Evolutionary conservation across 768 basidiomycete species (phyloP).

Genomic region (Asterophora lycoperdoides): DNA sequence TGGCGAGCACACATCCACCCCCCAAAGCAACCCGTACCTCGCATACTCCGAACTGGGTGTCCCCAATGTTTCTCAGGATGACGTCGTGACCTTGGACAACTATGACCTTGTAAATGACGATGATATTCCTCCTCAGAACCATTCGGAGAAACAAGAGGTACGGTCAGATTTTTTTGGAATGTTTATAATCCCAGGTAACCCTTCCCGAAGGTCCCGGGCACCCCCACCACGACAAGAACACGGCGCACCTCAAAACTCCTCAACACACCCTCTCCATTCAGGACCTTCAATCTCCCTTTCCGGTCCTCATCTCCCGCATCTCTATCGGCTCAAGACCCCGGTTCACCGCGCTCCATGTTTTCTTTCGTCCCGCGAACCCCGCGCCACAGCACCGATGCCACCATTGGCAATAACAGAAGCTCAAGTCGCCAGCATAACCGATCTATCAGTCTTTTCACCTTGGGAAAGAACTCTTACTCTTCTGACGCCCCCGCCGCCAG

Average conservation of each 20-base stretch:
- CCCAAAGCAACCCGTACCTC: constrained; percentile 35
- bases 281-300: constrained; percentile 42
- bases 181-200: constrained; percentile 1
- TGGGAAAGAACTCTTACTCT: constrained; percentile 13
- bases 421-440: constrained; percentile 38
- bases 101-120: constrained; percentile 50
- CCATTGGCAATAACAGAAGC: constrained; percentile 17
- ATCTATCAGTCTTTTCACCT: constrained; percentile 47
- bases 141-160: constrained; percentile 17
- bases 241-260: constrained; percentile 33
- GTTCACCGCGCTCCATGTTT: constrained; percentile 36
- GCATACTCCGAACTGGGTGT: constrained; percentile 36
- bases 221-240: constrained; percentile 30
- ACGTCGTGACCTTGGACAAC: constrained; percentile 34
- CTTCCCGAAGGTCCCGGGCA: constrained; percentile 27
- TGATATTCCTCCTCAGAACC: constrained; percentile 40
- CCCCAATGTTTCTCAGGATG: constrained; percentile 21
- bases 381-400: constrained; percentile 30
- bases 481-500: constrained; percentile 13
- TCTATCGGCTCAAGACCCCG: constrained; percentile 27
- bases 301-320: constrained; percentile 39
- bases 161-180: background rate
- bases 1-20: constrained; percentile 15
- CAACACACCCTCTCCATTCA: constrained; percentile 34
- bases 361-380: constrained; percentile 42